A percentile compares a stretch with the other conserved stretches of the same genome.
Conservation (phyloP, 208 protist genomes). For the Trypanosoma conorhini region DNA sequence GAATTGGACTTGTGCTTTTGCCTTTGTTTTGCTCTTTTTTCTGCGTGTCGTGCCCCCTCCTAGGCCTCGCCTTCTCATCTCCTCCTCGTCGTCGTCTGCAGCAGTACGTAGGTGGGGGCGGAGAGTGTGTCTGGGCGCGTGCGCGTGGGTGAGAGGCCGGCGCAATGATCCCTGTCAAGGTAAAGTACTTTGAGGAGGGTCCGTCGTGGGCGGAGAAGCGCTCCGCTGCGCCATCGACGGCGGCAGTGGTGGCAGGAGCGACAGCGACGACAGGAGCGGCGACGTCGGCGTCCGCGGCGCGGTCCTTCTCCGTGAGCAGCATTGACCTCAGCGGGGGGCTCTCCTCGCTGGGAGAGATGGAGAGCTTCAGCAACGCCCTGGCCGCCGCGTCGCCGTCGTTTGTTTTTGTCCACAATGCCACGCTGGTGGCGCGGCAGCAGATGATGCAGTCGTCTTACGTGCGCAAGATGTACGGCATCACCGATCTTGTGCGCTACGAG, state of each 20-base stretch:
- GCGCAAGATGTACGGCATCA: conserved; percentile 69
- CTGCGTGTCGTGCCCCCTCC: not conserved
- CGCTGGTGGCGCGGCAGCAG: conserved; percentile 36
- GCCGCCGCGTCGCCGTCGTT: conserved; percentile 45
- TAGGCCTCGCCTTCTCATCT: too few relatives aligned
- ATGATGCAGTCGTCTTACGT: conserved; percentile 56
- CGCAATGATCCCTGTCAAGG: conserved; percentile 38
- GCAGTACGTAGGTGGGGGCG: conserved; percentile 3
- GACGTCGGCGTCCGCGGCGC: conserved; percentile 25
- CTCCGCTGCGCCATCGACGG: not conserved
- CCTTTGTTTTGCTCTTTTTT: not conserved
- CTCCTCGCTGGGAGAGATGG: conserved; percentile 37
- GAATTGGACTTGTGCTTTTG: too few relatives aligned
- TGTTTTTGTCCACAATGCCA: conserved; percentile 71
- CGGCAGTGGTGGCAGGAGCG: not conserved
- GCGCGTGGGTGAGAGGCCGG: conserved; percentile 16
- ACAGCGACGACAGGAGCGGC: conserved; percentile 3
- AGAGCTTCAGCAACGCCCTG: conserved; percentile 62
- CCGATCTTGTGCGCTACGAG: conserved; percentile 58
- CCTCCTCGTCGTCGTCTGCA: too few relatives aligned
- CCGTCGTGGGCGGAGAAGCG: conserved; percentile 59
- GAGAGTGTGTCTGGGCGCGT: conserved; percentile 13
- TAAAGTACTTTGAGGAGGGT: conserved; percentile 77
- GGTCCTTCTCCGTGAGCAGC: conserved; percentile 62
- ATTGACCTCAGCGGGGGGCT: conserved; percentile 56